Base-by-base conservation (phyloP, 805 yeast genomes). In the Candida tammaniensis region DNA sequence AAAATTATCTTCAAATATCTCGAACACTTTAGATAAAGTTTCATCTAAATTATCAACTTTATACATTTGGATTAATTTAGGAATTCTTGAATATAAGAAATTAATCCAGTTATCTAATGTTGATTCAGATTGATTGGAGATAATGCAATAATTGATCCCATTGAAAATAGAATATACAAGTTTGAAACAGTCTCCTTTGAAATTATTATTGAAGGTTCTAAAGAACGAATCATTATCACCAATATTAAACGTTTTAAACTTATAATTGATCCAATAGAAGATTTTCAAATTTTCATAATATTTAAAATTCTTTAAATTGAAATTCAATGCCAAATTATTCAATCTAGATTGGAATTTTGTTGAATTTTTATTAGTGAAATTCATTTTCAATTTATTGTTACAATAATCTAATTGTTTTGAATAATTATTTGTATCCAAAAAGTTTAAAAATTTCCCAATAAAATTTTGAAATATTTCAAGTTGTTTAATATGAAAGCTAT, bases 21-120 rank as follows among this genome's bases (percentile, higher is more conserved):
- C 32, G 19, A 47, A 31, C 7, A 39, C 35, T 27, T 38, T 39
- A 4, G 30, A 27, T 8, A 42, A 24, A 4, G 30, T 23, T 10
- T 46, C 53, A 22, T 31, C 56, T 31, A 41, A 24, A 25, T 36
- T 40, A 4, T 38, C 45, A 9, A 43, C 24, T 31, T 49, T 49
- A 12, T 51, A 46, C 9, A 36, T 33, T 12, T 48, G 39, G 7
- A 64, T 35, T 8, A 59, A 40, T 6, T 37, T 37, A 2, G 66
- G 61, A 7, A 64, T 26, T 24, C 55, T 42, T 11, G 64, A 49
- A 3, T 56, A 43, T 4, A 67, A 47, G 37, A 55, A 67, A 35
- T 54, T 64, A 27, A 51, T 48, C 64, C 67, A 64, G 42, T 61
- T 63, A 44, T 54, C 55, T 5, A 48, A 31, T 11, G 61, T 47